Percentiles rank a stretch among this genome's conserved stretches.
Conservation (phyloP, 352 stramenopile species). For the Lagenidium sp. region DNA sequence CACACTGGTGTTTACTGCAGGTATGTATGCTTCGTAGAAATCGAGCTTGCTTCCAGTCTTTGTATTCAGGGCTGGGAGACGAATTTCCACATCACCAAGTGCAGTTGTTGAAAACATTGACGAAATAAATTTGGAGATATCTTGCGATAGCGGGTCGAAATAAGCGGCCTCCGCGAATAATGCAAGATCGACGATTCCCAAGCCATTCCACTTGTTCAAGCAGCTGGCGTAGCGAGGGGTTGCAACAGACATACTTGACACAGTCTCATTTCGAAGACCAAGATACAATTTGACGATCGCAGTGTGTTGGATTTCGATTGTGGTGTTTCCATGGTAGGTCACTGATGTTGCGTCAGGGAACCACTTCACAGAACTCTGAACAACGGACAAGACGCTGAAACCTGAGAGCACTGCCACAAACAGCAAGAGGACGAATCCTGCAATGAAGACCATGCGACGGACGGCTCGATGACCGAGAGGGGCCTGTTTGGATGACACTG, state of each 20-base stretch:
- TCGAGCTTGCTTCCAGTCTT: conserved; percentile 80
- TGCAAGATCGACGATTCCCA: conserved; percentile 75
- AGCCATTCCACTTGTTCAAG: conserved; percentile 58
- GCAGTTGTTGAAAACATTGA: conserved; percentile 45
- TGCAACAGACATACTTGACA: conserved; percentile 20
- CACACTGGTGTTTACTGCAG: conserved; percentile 72
- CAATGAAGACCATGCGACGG: conserved; percentile 60
- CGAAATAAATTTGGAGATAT: conserved; percentile 57
- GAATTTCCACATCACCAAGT: conserved; percentile 38
- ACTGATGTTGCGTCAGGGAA: conserved; percentile 73
- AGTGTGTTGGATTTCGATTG: conserved; percentile 79
- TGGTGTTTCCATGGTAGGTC: conserved; percentile 39
- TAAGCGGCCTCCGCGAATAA: conserved; percentile 84
- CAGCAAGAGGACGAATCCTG: conserved; percentile 40
- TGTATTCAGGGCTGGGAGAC: conserved; percentile 62
- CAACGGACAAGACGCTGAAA: conserved; percentile 64
- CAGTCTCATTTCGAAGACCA: conserved; percentile 37
- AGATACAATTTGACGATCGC: conserved; percentile 81
- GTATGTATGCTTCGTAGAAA: conserved; percentile 78
- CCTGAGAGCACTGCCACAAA: conserved; percentile 63
- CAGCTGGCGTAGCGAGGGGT: conserved; percentile 69
- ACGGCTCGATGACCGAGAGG: conserved; percentile 40
- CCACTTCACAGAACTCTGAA: conserved; percentile 65
- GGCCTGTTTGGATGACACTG: conserved; percentile 26
- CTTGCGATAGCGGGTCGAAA: conserved; percentile 79